These are phyloP conservation scores for Pseudogymnoascus sp. DNA, from an alignment of 2,329 filamentous ascomycete species.

Conservation along the genomic window DNA sequence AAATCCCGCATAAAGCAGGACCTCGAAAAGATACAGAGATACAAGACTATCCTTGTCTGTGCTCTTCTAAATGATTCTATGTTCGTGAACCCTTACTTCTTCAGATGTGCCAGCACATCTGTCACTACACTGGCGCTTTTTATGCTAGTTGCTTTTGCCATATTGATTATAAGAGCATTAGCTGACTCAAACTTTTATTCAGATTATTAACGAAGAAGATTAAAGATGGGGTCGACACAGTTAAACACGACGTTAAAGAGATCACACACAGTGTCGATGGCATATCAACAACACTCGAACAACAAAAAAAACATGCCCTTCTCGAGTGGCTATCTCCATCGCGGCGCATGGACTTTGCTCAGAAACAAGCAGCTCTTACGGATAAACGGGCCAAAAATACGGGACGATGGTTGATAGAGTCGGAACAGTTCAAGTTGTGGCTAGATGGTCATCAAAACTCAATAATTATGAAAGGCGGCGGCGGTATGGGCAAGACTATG, in stretches of 20 bases:
- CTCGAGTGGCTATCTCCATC: not conserved
- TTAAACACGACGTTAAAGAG: not conserved
- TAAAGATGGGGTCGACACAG: not conserved
- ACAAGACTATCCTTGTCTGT: not conserved
- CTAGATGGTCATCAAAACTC: not conserved
- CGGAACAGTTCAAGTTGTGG: not conserved
- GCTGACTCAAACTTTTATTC: not conserved
- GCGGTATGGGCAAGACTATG: slow-evolving; percentile 2
- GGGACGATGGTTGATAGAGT: not conserved
- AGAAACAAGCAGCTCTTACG: not conserved
- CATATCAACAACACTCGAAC: not conserved
- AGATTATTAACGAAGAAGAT: not conserved
- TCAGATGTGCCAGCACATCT: not conserved
- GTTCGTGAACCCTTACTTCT: not conserved
- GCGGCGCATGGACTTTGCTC: not conserved
- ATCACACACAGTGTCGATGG: not conserved
- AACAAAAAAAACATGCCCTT: not conserved
- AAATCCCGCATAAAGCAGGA: not conserved
- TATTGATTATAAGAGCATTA: not conserved
- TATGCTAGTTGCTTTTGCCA: not conserved
- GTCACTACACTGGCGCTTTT: not conserved
- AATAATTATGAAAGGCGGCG: not conserved
- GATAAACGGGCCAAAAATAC: not conserved
- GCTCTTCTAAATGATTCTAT: not conserved
- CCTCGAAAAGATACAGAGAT: not conserved